Base-by-base conservation (phyloP, 2,329 filamentous ascomycete species). In the Colletotrichum spaethianum region DNA sequence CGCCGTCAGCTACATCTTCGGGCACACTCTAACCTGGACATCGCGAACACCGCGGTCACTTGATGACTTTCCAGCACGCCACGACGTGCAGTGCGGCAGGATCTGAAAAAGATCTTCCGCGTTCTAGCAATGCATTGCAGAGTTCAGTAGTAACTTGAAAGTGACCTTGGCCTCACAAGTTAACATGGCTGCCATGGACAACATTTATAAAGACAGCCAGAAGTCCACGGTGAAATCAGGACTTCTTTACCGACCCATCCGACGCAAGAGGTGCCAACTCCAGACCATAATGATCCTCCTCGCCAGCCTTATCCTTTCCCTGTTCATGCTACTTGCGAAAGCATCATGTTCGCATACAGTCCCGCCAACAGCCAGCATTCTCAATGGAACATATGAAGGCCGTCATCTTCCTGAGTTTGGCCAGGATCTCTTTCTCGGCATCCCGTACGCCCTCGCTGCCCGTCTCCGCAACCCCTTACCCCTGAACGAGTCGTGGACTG, bases 381-480 rank as follows among this genome's bases (percentile, higher is more conserved):
- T 70, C 38, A 84, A 83, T 56, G 83, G 82, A n/a, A 81, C 84
- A 0, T 85, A 85, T 63, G 67, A 75, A 26, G 85, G 85, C 1
- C 68, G 78, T 2, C 76, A 81, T 56, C 79, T 79, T 31, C 55
- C 78, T 0, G 74, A 77, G 4, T 87, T 85, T 63, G 72, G 82
- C 23, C 84, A 85, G 31, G 84, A 88, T 63, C 79, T 83, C 67
- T 87, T 86, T 74, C 76, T 86, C 9, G 84, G 84, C 4, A 83
- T 90, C 8, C 87, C 87, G 0, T 90, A 85, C 76, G 87, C 87
- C 36, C 66, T 68, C 72, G 75, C 79, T 26, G 78, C 80, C 0
- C 85, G 90, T 4, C 90, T 91, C 73, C 81, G 81, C 0, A 74
- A 85, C 2, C 87, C 89, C 0, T 82, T 86, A 69, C 79, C 85